Evolutionary conservation across 2,329 filamentous ascomycete genomes (phyloP).

Genomic region (Aschersonia sp.): DNA sequence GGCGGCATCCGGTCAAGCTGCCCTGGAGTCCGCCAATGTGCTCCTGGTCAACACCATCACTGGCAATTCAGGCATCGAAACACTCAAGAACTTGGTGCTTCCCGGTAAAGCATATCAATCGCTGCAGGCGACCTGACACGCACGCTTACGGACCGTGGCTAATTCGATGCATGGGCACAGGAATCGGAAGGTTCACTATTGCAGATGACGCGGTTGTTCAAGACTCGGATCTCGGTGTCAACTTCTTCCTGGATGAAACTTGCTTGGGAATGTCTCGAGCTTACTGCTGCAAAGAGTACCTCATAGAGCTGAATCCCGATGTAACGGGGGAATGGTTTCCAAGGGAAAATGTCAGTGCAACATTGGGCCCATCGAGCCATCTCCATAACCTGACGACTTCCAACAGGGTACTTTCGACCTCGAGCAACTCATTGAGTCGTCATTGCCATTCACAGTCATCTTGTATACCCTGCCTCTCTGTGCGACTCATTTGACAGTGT

Average conservation of each 20-base stretch:
- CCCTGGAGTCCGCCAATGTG: slow-evolving; percentile 83
- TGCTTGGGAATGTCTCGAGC: slow-evolving; percentile 67
- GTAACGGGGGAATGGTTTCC: slow-evolving; percentile 63
- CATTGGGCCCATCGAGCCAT: not conserved
- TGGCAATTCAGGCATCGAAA: slow-evolving; percentile 80
- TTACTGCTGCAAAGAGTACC: slow-evolving; percentile 58
- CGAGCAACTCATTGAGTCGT: slow-evolving; percentile 23
- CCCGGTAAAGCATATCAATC: slow-evolving; percentile 39
- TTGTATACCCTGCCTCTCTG: slow-evolving; percentile 37
- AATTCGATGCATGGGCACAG: slow-evolving; percentile 19
- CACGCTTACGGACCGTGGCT: not conserved
- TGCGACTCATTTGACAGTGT: slow-evolving; percentile 24
- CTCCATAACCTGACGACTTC: slow-evolving; percentile 2
- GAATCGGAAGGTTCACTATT: slow-evolving; percentile 84
- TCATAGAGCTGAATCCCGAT: slow-evolving; percentile 85
- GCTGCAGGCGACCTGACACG: not conserved
- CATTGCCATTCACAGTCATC: slow-evolving; percentile 34
- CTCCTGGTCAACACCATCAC: slow-evolving; percentile 75
- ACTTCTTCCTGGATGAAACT: slow-evolving; percentile 84
- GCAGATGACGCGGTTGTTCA: slow-evolving; percentile 65
- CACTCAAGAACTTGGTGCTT: slow-evolving; percentile 92
- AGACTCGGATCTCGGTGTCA: slow-evolving; percentile 78
- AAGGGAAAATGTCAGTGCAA: slow-evolving; percentile 19
- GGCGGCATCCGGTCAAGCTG: slow-evolving; percentile 83
- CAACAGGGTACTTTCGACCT: slow-evolving; percentile 20